Percentiles rank a stretch among this genome's conserved stretches.
Conservation (phyloP, 495 filamentous ascomycete species). For the Trichocladium uniseriatum region DNA sequence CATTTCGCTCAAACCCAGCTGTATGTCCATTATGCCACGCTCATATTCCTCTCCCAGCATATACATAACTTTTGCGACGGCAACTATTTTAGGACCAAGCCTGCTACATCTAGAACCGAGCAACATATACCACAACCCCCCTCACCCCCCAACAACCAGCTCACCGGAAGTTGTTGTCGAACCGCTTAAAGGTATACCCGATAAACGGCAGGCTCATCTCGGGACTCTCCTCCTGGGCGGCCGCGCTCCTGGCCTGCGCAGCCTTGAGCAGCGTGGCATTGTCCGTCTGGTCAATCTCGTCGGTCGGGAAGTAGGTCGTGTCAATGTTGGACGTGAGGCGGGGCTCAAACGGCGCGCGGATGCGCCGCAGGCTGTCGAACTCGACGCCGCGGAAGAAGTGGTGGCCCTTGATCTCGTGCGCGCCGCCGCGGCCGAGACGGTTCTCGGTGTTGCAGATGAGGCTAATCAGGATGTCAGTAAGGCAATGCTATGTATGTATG, state of each 20-base stretch:
- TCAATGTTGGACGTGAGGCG: slow-evolving; percentile 85
- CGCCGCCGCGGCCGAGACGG: slow-evolving; percentile 74
- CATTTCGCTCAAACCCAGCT: no score
- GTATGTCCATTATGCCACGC: no score
- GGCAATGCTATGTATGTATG: not conserved
- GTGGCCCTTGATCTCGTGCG: slow-evolving; percentile 85
- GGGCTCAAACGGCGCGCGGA: slow-evolving; percentile 92
- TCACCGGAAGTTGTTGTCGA: slow-evolving; percentile 65
- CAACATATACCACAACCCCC: no score
- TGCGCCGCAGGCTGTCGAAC: slow-evolving; percentile 81
- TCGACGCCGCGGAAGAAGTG: slow-evolving; percentile 94
- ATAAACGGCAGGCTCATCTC: slow-evolving; percentile 97
- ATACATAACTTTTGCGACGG: no score
- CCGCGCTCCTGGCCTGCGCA: slow-evolving; percentile 43
- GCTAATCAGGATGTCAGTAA: slow-evolving; percentile 31
- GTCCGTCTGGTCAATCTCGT: slow-evolving; percentile 92
- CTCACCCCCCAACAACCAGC: no score
- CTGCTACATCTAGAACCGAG: no score
- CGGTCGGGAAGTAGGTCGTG: slow-evolving; percentile 97
- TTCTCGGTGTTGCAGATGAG: slow-evolving; percentile 87
- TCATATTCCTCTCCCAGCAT: no score
- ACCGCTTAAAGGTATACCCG: slow-evolving; percentile 97
- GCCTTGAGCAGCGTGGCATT: slow-evolving; percentile 63
- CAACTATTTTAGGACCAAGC: no score
- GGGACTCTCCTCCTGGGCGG: slow-evolving; percentile 40